A percentile compares a stretch with the other conserved stretches of the same genome.
These are phyloP conservation scores for Colletotrichum karsti DNA, from an alignment of 2,329 filamentous ascomycete species.

Conservation along the genomic window DNA sequence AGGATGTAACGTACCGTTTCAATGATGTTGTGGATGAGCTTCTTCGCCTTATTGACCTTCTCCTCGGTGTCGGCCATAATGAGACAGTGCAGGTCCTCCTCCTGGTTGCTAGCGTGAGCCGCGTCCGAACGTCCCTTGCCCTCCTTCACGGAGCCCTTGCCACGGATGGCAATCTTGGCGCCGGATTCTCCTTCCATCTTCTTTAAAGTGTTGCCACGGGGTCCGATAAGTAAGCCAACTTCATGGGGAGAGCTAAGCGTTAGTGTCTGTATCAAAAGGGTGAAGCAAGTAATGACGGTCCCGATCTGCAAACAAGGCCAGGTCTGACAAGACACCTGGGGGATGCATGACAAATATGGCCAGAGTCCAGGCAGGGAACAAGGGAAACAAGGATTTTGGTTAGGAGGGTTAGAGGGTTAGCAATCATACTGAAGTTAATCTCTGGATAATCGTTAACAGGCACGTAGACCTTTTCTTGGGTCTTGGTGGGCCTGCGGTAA, in stretches of 20 bases:
- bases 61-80: conserved; percentile 99
- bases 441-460: conserved; percentile 99
- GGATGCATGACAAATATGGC: conserved; percentile 49
- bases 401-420: conserved; percentile 95
- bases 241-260: conserved; percentile 87
- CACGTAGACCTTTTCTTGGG: conserved; percentile 99
- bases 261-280: conserved; percentile 70
- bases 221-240: conserved; percentile 99
- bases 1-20: conserved; percentile 78
- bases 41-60: conserved; percentile 99
- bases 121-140: conserved; percentile 99
- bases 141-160: conserved; percentile 99
- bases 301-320: conserved; percentile 39
- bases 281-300: conserved; percentile 44
- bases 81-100: conserved; percentile 97
- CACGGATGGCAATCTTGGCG: conserved; percentile 98
- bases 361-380: conserved; percentile 50
- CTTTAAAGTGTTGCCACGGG: conserved; percentile 99
- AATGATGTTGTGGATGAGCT: conserved; percentile 97
- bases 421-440: conserved; percentile 99
- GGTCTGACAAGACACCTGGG: conserved; percentile 34
- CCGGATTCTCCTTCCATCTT: conserved; percentile 99
- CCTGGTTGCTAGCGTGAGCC: conserved; percentile 99
- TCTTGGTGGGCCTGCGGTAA: conserved; percentile 98
- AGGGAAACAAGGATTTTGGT: conserved; percentile 53